Evolutionary conservation across 192 early-diverging fungal genomes (phyloP), one percentile per base, ranked within the genome.

Genomic region (Allomyces macrogynus): DNA sequence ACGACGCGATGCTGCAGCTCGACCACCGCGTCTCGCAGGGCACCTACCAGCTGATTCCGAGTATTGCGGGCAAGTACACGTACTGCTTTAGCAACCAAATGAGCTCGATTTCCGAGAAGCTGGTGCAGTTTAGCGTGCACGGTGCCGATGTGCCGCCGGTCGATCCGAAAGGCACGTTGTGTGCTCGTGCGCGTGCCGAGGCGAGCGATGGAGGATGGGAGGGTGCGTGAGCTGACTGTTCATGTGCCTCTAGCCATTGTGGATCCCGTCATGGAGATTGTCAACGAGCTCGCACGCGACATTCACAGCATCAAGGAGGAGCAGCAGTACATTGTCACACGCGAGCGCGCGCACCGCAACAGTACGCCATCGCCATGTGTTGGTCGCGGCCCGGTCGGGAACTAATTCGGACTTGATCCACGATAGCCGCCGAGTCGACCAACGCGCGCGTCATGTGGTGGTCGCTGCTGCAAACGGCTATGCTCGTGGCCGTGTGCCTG

Each of bases 71-170:
- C 62, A 73, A 75, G 66, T 78, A 88, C 67, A 76, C 73, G 14
- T 87, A 84, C 72, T 91, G 89, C 74, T 91, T 91, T 73, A 83
- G 80, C 68, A 91, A 91, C 73, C 69, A 74, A 32, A 80, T 83
- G 73, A 81, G 79, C n/a, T 71, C 78, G 24, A 27, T 78, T 65
- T 71, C 77, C 23, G 82, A 81, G 7, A 85, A 86, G 75, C 66
- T 66, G 24, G 64, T 89, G 24, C 71, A 76, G 24, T 87, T 86
- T 69, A 81, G 81, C 66, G 74, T 74, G 24, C 68, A 76, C 44
- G 78, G 78, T 44, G 60, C 77, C 20, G 65, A 77, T 67, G 64
- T n/a, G 20, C 69, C 62, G 71, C 77, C 43, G 64, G 64, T 69
- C 63, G 76, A 73, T 62, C 43, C 64, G 54, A 71, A 74, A 70